Evolutionary conservation across 2,329 filamentous ascomycete species (phyloP), one percentile per base, ranked within the genome.

Genomic region (Fusarium sp.): DNA sequence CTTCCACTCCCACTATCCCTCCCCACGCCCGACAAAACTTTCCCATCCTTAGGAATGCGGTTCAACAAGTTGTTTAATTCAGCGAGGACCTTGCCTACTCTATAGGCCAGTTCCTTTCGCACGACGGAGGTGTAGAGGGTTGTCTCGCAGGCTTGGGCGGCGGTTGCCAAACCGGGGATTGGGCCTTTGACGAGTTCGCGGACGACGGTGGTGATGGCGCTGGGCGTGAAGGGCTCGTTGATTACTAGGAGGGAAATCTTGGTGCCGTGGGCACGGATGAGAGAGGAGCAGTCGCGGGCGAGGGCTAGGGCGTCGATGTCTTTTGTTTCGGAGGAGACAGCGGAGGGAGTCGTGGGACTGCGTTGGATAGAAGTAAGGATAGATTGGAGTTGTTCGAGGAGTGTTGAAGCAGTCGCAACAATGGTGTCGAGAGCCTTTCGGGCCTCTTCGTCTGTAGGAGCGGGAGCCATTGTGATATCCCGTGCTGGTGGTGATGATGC

Each of bases 171-270:
- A 5, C 89, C 92, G 0, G 93, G 92, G 0, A 97, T 84, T n/a
- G 92, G 89, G 0, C 89, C 90, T 15, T 88, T 85, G 24, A 90
- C 86, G n/a, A 97, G 85, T 62, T 94, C 90, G 34, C 88, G 86
- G 7, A 98, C 82, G 16, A 97, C 89, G 25, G 87, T 90, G 12
- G 81, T 82, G 34, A 97, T 85, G 8, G 93, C 95, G 1, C 90
- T 90, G 0, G 93, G 90, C 0, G 94, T 96, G 73, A 97, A 97
- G 1, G 95, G 95, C 20, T 93, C 88, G 76, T 93, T 97, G 76
- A 97, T 92, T 3, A 96, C 88, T 15, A 98, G 87, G 1, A 98
- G 90, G 0, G 93, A 95, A 27, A 98, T 86, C 69, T 97, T 97
- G 8, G 94, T 97, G 3, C 91, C 88, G 77, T 98, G 94, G 0